Evolutionary conservation across 345 rosid species (phyloP).

Genomic region (Sisymbrium irio): DNA sequence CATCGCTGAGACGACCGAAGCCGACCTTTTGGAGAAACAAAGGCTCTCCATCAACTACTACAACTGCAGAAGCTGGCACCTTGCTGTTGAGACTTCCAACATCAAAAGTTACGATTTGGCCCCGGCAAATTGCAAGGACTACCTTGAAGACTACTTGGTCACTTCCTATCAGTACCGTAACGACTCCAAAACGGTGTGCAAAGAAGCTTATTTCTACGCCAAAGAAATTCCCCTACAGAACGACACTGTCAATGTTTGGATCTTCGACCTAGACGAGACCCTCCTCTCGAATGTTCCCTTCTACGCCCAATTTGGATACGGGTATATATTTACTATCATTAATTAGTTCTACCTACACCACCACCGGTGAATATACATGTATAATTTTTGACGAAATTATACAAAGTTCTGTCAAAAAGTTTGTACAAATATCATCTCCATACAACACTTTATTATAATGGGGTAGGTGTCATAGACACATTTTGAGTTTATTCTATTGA

Average conservation of each 20-base stretch:
- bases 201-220: slow-evolving; percentile 40
- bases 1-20: not conserved
- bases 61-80: slow-evolving; percentile 48
- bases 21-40: not conserved
- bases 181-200: slow-evolving; percentile 41
- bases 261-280: slow-evolving; percentile 66
- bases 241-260: slow-evolving; percentile 53
- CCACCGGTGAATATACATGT: slow-evolving; percentile 40
- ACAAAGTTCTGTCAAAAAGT: not conserved
- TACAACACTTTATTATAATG: too few relatives aligned
- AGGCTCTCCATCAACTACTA: slow-evolving; percentile 20
- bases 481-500: too few relatives aligned
- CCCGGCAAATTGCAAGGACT: slow-evolving; percentile 46
- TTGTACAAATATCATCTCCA: not conserved
- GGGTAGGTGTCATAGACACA: too few relatives aligned
- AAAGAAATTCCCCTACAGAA: slow-evolving; percentile 30
- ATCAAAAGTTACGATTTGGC: slow-evolving; percentile 39
- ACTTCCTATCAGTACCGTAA: slow-evolving; percentile 28
- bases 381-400: too few relatives aligned
- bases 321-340: too few relatives aligned
- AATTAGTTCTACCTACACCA: too few relatives aligned
- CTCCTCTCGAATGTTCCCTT: slow-evolving; percentile 23
- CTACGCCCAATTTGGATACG: too few relatives aligned
- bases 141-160: slow-evolving; percentile 41
- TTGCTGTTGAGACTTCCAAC: slow-evolving; percentile 60